Conservation (phyloP, 2,329 filamentous ascomycete species). For the Cercospora beticola region DNA sequence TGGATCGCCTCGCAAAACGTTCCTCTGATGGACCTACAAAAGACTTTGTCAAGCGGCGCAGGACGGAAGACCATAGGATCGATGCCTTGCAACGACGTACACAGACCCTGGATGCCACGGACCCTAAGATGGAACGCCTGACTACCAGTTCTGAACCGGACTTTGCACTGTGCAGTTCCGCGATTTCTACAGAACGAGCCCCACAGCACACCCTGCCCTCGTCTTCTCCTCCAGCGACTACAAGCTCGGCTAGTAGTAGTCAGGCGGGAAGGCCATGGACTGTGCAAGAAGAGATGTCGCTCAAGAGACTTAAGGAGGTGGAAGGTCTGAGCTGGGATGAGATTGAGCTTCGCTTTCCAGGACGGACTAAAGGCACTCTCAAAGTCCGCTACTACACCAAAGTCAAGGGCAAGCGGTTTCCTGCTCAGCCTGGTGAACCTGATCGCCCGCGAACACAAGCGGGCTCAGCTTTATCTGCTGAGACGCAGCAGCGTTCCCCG, state of each 20-base stretch:
- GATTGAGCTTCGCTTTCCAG: conserved; percentile 38
- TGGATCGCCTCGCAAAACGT: background rate
- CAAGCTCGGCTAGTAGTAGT: background rate
- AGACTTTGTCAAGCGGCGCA: background rate
- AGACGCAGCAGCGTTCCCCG: background rate
- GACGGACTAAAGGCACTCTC: conserved; percentile 33
- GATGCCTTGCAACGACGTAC: background rate
- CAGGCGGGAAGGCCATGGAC: background rate
- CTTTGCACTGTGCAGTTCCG: background rate
- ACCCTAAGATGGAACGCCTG: conserved; percentile 7
- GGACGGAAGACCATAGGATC: background rate
- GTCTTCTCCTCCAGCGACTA: background rate
- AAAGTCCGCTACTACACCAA: conserved; percentile 30
- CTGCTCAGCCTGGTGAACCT: background rate
- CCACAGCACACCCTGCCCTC: background rate
- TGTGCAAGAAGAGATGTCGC: conserved; percentile 34
- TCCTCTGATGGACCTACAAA: background rate
- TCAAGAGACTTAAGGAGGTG: conserved; percentile 46
- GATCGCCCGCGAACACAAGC: background rate
- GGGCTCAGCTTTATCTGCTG: background rate
- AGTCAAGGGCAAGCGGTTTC: conserved; percentile 2
- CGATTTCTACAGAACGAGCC: background rate
- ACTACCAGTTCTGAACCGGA: conserved; percentile 19
- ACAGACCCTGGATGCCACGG: conserved; percentile 7
- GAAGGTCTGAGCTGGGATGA: conserved; percentile 39